Evolutionary conservation across 2,329 filamentous ascomycete genomes (phyloP).

Genomic region (Scedosporium minutisporum): DNA sequence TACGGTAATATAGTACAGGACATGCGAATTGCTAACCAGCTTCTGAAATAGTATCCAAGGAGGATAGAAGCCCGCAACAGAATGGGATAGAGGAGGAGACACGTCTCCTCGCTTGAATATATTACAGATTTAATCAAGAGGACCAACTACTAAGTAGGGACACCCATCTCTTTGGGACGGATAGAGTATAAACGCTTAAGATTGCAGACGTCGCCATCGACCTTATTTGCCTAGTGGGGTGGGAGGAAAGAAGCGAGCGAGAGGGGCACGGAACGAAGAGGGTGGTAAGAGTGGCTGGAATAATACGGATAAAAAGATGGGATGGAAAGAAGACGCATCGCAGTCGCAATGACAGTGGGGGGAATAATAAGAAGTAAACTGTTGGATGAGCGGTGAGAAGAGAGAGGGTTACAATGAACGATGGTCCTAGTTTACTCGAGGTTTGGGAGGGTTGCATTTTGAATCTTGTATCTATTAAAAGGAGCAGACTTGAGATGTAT

Average conservation of each 20-base stretch:
- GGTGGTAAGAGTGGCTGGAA: neutral
- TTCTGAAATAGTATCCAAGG: neutral
- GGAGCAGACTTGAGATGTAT: neutral
- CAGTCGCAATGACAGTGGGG: too few relatives aligned
- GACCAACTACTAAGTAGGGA: neutral
- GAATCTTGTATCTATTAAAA: neutral
- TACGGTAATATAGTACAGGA: neutral
- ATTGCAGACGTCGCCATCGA: neutral
- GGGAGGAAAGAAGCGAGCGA: neutral
- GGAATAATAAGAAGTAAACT: too few relatives aligned
- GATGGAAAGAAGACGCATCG: neutral
- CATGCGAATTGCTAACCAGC: neutral
- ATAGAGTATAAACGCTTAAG: neutral
- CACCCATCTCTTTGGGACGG: neutral
- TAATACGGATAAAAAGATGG: neutral
- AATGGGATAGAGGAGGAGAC: neutral
- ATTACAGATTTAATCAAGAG: neutral
- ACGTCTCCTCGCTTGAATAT: neutral
- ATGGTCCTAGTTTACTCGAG: too few relatives aligned
- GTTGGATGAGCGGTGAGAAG: neutral
- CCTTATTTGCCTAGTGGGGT: neutral
- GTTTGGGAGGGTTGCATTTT: constrained; percentile 1
- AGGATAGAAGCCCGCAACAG: neutral
- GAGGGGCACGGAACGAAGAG: neutral
- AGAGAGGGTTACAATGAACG: neutral